phyloP scores from a whole-genome alignment of 768 basidiomycete species.

The Pleurotus tuber-regium region DNA sequence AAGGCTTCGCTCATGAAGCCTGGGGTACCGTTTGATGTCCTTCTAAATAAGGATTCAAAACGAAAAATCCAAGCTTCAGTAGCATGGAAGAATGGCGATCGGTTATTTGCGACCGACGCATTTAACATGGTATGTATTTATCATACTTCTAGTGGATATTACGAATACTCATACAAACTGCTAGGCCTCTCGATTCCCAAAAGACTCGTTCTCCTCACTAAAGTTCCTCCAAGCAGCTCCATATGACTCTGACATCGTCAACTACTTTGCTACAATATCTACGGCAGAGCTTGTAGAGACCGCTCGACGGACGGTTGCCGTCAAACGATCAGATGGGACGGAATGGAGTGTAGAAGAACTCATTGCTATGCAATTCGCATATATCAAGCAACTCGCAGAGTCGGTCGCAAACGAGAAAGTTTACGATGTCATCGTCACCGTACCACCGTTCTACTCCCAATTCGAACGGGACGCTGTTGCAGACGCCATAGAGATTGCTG shows the following conservation, averaged over 20 bases:
- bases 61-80: conserved; percentile 90
- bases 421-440: conserved; percentile 81
- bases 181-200: conserved; percentile 90
- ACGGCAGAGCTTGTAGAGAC: conserved; percentile 52
- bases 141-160: background rate
- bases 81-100: conserved; percentile 88
- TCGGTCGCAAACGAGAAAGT: conserved; percentile 71
- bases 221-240: conserved; percentile 82
- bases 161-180: background rate
- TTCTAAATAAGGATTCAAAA: conserved; percentile 96
- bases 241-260: conserved; percentile 52
- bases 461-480: conserved; percentile 88
- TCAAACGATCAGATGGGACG: conserved; percentile 59
- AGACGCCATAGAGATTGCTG: conserved; percentile 91
- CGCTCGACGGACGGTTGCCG: conserved; percentile 54
- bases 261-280: conserved; percentile 58
- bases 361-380: conserved; percentile 89
- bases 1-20: conserved; percentile 96
- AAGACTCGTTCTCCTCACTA: conserved; percentile 80
- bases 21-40: conserved; percentile 91
- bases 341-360: conserved; percentile 89
- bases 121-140: conserved; percentile 70
- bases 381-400: conserved; percentile 88
- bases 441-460: conserved; percentile 88
- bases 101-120: conserved; percentile 88